These are phyloP conservation scores for Aspergillus brasiliensis DNA, from an alignment of 2,329 filamentous ascomycete genomes.

Conservation along the genomic window DNA sequence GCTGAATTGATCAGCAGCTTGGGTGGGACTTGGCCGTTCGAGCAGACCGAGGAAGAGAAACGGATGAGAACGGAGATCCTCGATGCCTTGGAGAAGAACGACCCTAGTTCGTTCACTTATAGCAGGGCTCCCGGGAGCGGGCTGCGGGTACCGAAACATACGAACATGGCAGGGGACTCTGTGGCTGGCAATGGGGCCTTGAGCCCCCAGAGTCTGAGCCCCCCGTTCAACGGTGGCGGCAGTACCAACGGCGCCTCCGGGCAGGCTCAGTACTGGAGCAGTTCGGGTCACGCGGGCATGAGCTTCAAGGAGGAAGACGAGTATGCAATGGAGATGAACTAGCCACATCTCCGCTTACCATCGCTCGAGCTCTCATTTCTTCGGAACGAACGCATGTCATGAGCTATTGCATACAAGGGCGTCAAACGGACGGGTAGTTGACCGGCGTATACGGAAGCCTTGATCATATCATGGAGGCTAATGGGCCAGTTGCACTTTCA, in stretches of 20 bases:
- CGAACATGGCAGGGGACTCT: conserved; percentile 83
- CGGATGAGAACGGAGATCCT: conserved; percentile 93
- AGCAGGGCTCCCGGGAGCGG: conserved; percentile 80
- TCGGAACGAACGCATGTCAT: conserved; percentile 23
- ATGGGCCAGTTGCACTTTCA: conserved; percentile 22
- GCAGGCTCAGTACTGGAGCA: conserved; percentile 58
- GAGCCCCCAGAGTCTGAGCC: conserved; percentile 66
- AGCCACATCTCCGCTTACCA: conserved; percentile 7
- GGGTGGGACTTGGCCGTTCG: conserved; percentile 76
- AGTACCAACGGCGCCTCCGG: conserved; percentile 56
- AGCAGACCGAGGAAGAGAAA: conserved; percentile 85
- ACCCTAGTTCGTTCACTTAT: conserved; percentile 75
- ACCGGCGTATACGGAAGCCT: conserved; percentile 44
- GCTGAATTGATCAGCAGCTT: conserved; percentile 72
- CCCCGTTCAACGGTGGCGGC: conserved; percentile 70
- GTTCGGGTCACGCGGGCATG: conserved; percentile 57
- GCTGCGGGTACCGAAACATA: conserved; percentile 88
- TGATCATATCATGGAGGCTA: conserved; percentile 27
- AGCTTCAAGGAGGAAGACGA: conserved; percentile 95
- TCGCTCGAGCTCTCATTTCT: conserved; percentile 8
- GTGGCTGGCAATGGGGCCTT: conserved; percentile 54
- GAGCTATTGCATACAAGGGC: conserved; percentile 29
- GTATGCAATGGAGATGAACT: conserved; percentile 74
- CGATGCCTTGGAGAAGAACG: conserved; percentile 82
- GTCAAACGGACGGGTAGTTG: conserved; percentile 38